phyloP scores from a whole-genome alignment of 371 early-diverging fungal species.

The Entomophthora muscae region DNA sequence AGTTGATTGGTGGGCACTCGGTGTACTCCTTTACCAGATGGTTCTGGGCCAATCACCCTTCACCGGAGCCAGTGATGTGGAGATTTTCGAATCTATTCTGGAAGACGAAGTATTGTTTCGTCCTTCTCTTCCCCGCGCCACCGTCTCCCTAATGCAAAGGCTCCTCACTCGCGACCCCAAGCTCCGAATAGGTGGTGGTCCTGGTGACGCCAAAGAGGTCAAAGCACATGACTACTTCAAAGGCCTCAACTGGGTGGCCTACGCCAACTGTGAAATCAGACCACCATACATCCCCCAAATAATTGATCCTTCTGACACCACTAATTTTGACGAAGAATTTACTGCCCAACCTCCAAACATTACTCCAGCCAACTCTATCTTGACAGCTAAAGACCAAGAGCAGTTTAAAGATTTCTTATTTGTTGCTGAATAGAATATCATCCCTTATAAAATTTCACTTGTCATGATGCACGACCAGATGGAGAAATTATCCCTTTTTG shows the following conservation, averaged over 20 bases:
- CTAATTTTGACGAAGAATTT: constrained; percentile 93
- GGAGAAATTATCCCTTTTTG: too few species aligned
- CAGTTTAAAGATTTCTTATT: constrained; percentile 85
- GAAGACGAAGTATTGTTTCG: constrained; percentile 85
- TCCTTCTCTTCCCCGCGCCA: constrained; percentile 69
- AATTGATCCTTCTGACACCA: constrained; percentile 59
- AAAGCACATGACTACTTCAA: constrained; percentile 88
- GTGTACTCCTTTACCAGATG: constrained; percentile 89
- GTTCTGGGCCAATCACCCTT: constrained; percentile 83
- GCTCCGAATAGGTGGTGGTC: constrained; percentile 66
- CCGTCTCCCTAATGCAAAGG: constrained; percentile 71
- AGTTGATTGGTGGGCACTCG: constrained; percentile 93
- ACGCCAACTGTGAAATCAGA: constrained; percentile 55
- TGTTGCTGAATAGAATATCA: constrained; percentile 7
- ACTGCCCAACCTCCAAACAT: constrained; percentile 73
- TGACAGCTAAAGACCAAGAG: constrained; percentile 63
- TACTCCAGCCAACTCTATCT: constrained; percentile 67
- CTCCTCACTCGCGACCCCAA: constrained; percentile 77
- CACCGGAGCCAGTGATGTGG: constrained; percentile 84
- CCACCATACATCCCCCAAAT: constrained; percentile 82
- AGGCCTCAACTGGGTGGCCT: constrained; percentile 83
- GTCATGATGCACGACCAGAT: too few species aligned
- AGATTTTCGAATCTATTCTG: constrained; percentile 86
- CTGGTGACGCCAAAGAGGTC: constrained; percentile 68
- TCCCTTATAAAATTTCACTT: too few species aligned